Evolutionary conservation across 495 filamentous ascomycete species (phyloP), one percentile per base, ranked within the genome.

Genomic region (Cercophora sp.): DNA sequence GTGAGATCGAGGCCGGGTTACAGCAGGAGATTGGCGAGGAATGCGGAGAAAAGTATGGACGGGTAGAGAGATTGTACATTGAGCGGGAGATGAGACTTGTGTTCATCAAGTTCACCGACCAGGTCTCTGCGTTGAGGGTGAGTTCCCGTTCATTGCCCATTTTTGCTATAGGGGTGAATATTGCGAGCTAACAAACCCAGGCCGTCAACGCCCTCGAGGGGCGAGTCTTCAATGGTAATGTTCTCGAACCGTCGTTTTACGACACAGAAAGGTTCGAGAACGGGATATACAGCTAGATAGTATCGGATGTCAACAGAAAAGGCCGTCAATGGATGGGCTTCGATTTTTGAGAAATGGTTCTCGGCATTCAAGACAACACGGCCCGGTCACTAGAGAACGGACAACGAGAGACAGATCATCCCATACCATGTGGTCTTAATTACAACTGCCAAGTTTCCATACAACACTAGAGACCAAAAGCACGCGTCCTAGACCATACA

Each of bases 11-110:
- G 52, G 85, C 85, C 10, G 87, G 85, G 20, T 65, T 98, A 56
- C 80, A 89, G 59, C 91, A 96, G 69, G 90, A 96, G 70, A 95
- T 98, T 64, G 93, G 93, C 16, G 88, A 95, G 52, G 89, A 93
- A 67, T 96, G 92, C 68, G 81, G 81, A 34, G 79, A 87, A 41
- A 88, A 91, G 79, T 98, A 96, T 66, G 93, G 93, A 8, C 76
- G 79, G 19, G 89, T 98, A 2, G 90, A 96, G 71, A 71, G 90
- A 56, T 79, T 98, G 15, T 85, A 82, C 58, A 85, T 96, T 32
- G 75, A 88, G 55, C 67, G 70, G 26, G 70, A 69, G 11, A 75
- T 69, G 2, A 66, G 71, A 10, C 70, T 77, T 16, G 92, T 97
- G 13, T 98, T 93, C 70, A 87, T 98, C 58, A 87, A 92, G 69